Evolutionary conservation across 257 asterid genomes (phyloP), one percentile per base, ranked within the genome.

Genomic region (Solanum piurae): DNA sequence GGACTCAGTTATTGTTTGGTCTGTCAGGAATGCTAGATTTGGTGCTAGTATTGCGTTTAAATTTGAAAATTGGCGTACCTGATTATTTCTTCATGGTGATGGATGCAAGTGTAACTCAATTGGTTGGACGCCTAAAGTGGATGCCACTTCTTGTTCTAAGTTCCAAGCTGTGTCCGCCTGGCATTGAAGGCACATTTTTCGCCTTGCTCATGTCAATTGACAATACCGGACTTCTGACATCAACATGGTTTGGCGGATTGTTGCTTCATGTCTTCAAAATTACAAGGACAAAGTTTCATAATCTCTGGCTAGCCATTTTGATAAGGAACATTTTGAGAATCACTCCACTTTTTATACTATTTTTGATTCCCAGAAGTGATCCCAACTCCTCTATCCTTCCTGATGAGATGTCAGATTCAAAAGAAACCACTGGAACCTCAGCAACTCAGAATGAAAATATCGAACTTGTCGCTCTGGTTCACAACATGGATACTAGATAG

Each of bases 111-210:
- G 95, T 96, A 66, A 87, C 96, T 88, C 94, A 93, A 77, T 83
- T 96, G 95, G 94, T 95, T 7, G 96, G 96, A 16, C 93, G 98
- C 16, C 92, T 96, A 36, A 95, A 95, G 83, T 96, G 99, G 99
- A 96, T 96, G 99, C 99, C 99, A 4, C 99, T 95, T 82, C 98
- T 95, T 34, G 98, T 96, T 69, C 92, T 96, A 38, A 96, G 96
- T 88, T 91, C 98, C 21, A 95, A 92, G 93, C 91, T 96, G 16
- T 96, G 99, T 87, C 99, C 99, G 46, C 90, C 95, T 12, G 99
- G 99, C 79, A 94, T 96, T 1, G 98, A 96, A 86, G 99, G 99
- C 86, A 95, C 98, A 0, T 94, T 96, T 86, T 96, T 96, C n/a
- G 98, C 98, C 38, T 87, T 96, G 91, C 95, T 96, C 44, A 96